A percentile compares a stretch with the other conserved stretches of the same genome.
phyloP scores from a whole-genome alignment of 2,329 filamentous ascomycete genomes.

The Aspergillus aculeatinus region DNA sequence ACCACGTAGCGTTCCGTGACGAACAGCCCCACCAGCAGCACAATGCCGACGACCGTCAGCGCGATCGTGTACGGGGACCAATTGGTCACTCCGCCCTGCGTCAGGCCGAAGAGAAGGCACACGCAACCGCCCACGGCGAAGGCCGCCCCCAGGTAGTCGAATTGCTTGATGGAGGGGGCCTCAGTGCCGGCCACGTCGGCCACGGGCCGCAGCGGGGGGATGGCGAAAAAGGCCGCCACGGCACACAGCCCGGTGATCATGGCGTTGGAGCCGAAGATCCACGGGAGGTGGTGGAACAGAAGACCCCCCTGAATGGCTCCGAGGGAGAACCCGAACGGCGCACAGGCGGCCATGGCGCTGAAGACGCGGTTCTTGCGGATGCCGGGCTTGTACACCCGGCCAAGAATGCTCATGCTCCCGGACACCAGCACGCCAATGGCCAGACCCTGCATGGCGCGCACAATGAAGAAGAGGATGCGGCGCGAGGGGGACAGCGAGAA shows the following conservation, averaged over 20 bases:
- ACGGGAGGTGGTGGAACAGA: slow-evolving; percentile 39
- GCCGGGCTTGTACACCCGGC: slow-evolving; percentile 47
- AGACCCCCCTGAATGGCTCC: slow-evolving; percentile 47
- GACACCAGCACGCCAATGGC: slow-evolving; percentile 52
- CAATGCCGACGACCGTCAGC: slow-evolving; percentile 48
- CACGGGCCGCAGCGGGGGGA: slow-evolving; percentile 38
- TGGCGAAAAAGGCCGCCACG: slow-evolving; percentile 40
- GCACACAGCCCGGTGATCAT: slow-evolving; percentile 40
- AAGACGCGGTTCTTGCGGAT: slow-evolving; percentile 51
- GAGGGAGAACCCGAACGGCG: slow-evolving; percentile 46
- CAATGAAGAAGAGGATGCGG: slow-evolving; percentile 37
- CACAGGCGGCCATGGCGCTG: slow-evolving; percentile 49
- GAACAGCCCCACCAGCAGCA: slow-evolving; percentile 49
- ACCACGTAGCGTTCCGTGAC: slow-evolving; percentile 46
- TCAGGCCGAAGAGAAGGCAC: slow-evolving; percentile 58
- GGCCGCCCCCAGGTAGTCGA: slow-evolving; percentile 44
- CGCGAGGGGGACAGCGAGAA: slow-evolving; percentile 39
- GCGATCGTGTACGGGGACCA: slow-evolving; percentile 53
- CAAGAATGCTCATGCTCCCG: slow-evolving; percentile 50
- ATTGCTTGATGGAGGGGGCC: slow-evolving; percentile 31
- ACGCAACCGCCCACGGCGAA: slow-evolving; percentile 52
- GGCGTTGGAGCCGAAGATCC: slow-evolving; percentile 48
- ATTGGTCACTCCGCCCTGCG: slow-evolving; percentile 51
- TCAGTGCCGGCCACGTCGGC: slow-evolving; percentile 30
- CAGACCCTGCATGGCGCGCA: slow-evolving; percentile 47